Conservation (phyloP, 2,329 filamentous ascomycete genomes). For the Acrocalymma vagum region DNA sequence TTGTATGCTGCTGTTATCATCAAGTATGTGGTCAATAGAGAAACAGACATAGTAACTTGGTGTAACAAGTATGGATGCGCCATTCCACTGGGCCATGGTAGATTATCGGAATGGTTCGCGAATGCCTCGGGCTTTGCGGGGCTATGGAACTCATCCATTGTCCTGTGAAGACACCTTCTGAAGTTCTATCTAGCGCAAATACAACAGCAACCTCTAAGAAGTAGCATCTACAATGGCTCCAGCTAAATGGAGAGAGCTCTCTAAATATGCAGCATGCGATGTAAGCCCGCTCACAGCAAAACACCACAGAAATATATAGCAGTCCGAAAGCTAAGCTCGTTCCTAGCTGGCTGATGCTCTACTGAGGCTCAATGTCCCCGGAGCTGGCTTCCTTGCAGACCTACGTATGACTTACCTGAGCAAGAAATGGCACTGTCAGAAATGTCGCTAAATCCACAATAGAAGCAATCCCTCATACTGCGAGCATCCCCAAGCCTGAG, state of each 20-base stretch:
- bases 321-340: conserved; percentile 16
- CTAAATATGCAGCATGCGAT: conserved; percentile 44
- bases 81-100: too few species aligned
- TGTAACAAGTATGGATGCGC: too few species aligned
- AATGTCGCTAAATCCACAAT: neutral
- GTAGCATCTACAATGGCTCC: conserved; percentile 26
- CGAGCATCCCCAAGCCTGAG: conserved; percentile 22
- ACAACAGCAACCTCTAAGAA: conserved; percentile 6
- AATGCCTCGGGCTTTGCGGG: conserved; percentile 29
- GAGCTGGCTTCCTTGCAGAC: conserved; percentile 73
- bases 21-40: too few species aligned
- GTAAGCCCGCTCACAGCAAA: conserved; percentile 24
- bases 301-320: too few species aligned
- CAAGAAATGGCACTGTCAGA: too few species aligned
- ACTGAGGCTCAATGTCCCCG: conserved; percentile 71
- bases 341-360: conserved; percentile 70
- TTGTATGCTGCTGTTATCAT: too few species aligned
- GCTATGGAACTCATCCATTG: conserved; percentile 16
- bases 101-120: conserved; percentile 3
- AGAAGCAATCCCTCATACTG: conserved; percentile 37
- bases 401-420: conserved; percentile 56
- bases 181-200: too few species aligned
- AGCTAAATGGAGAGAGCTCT: conserved; percentile 39
- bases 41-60: too few species aligned
- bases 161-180: too few species aligned